phyloP scores from a whole-genome alignment of 2,329 filamentous ascomycete genomes.

The Gaeumannomyces tritici region DNA sequence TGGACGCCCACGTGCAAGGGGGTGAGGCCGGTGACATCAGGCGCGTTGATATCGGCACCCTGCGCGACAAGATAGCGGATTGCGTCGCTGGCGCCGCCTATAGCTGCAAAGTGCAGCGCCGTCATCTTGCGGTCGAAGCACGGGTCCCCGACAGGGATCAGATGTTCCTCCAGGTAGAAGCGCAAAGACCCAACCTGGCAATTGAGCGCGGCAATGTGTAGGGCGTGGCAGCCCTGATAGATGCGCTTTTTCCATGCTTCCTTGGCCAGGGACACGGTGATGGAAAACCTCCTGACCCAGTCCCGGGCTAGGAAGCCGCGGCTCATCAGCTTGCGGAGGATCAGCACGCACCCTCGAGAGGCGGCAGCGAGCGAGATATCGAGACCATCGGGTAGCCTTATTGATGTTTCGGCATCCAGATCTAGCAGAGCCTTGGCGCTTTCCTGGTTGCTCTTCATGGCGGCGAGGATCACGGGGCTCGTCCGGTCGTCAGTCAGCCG shows the following conservation, averaged over 20 bases:
- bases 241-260: neutral
- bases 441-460: neutral
- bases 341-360: neutral
- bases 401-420: neutral
- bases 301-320: too few species aligned
- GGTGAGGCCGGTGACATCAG: neutral
- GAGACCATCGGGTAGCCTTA: neutral
- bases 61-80: slow-evolving; percentile 5
- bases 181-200: neutral
- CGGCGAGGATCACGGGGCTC: neutral
- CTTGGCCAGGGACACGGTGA: neutral
- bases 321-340: neutral
- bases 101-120: neutral
- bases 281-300: neutral
- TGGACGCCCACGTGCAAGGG: slow-evolving; percentile 1
- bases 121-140: neutral
- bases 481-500: neutral
- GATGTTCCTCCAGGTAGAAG: neutral
- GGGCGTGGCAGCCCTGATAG: neutral
- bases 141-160: neutral
- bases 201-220: slow-evolving; percentile 1
- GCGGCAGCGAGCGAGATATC: neutral
- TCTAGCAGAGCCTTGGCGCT: neutral
- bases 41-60: slow-evolving; percentile 6
- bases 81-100: neutral